These are phyloP conservation scores for Cryptococcus sp. DNA, from an alignment of 1,284 basidiomycete species.

Conservation along the genomic window DNA sequence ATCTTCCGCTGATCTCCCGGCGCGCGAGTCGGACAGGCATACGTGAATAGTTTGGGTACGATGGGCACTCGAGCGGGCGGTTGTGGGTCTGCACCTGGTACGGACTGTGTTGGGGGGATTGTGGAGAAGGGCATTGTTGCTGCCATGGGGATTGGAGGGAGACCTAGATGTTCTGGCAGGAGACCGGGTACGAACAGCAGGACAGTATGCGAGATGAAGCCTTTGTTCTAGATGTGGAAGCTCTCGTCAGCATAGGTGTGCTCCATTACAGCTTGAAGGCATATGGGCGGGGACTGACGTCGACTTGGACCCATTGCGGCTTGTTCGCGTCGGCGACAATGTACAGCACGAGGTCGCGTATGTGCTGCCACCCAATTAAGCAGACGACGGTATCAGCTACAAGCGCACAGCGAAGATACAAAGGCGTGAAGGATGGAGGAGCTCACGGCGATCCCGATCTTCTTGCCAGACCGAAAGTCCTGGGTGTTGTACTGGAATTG, in stretches of 20 bases:
- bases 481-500: conserved; percentile 75
- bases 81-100: conserved; percentile 23
- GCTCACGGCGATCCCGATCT: conserved; percentile 74
- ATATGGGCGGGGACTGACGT: conserved; percentile 58
- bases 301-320: conserved; percentile 78
- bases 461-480: conserved; percentile 70
- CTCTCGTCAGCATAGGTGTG: background rate
- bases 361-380: conserved; percentile 63
- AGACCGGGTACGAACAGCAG: conserved; percentile 78
- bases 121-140: conserved; percentile 63
- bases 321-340: conserved; percentile 77
- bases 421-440: background rate
- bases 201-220: conserved; percentile 73
- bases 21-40: conserved; percentile 84
- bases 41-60: conserved; percentile 78
- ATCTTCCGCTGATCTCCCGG: conserved; percentile 81
- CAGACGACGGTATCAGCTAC: background rate
- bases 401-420: background rate
- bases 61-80: conserved; percentile 62
- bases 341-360: conserved; percentile 79
- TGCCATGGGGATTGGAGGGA: conserved; percentile 62
- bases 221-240: conserved; percentile 62
- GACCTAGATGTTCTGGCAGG: conserved; percentile 66
- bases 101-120: conserved; percentile 51
- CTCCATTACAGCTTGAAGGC: conserved; percentile 4